Base-by-base conservation (phyloP, 805 yeast genomes). In the Cyberlindnera petersonii region DNA sequence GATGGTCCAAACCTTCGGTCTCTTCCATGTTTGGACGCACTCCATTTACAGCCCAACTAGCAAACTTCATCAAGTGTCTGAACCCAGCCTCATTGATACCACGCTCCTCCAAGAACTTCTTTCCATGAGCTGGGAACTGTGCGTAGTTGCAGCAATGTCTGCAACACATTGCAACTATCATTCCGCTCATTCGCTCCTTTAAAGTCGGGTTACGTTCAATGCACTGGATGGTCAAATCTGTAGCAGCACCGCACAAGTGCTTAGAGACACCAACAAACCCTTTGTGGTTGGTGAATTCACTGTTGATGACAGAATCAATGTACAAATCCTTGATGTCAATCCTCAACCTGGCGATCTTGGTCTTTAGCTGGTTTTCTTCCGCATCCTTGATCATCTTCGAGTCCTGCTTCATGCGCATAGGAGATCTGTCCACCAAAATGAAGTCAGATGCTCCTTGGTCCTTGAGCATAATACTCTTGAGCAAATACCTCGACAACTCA, bases 201-300 rank as follows among this genome's bases (percentile, higher is more conserved):
- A 68, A 43, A 10, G 57, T 48, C 0, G 68, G 56, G 42, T 60
- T 59, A 29, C 73, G 72, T 32, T 69, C 44, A 3, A 87, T 57
- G 61, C 87, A 82, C 48, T 77, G 69, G 19, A 89, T 60, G 0
- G 96, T 83, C 35, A 88, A 64, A 58, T 88, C 97, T 0, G 96
- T 89, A 1, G 97, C 97, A 4, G 84, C 94, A 5, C 97, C 97
- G 62, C 97, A 88, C 24, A 89, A 63, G 63, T 88, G 97, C 58
- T 88, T 88, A 5, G 96, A 87, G 3, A 88, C 75, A 2, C 80
- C 86, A 8, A 82, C 80, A 27, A 69, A 56, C 3, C 42, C 37
- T 17, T 36, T 37, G 1, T 38, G 24, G 24, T 35, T 32, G 5
- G 40, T 19, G 15, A 48, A 46, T 24, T 63, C 52, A 2, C 47